A percentile compares a stretch with the other conserved stretches of the same genome.
Evolutionary conservation across 208 protist species (phyloP).

Genomic region (Borovskyia barvae): DNA sequence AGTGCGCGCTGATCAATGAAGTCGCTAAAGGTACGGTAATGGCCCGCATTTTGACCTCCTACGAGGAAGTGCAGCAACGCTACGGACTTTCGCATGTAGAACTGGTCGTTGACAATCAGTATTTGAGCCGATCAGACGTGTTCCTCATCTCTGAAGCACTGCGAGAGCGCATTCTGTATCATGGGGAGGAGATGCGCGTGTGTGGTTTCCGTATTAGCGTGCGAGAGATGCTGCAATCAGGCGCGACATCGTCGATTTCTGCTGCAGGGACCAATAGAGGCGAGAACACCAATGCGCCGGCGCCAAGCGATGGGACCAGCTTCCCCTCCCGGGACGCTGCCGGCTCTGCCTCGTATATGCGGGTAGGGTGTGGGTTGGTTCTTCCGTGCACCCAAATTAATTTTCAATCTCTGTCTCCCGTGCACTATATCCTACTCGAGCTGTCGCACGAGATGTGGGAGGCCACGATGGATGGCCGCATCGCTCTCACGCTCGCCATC

Average conservation of each 20-base stretch:
- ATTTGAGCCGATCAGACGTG: constrained; percentile 76
- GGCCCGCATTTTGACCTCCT: constrained; percentile 50
- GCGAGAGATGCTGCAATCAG: constrained; percentile 57
- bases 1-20: constrained; percentile 73
- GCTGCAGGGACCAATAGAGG: background rate
- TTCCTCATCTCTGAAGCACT: constrained; percentile 72
- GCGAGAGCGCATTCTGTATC: constrained; percentile 71
- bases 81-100: constrained; percentile 85
- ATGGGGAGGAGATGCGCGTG: constrained; percentile 68
- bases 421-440: constrained; percentile 79
- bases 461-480: constrained; percentile 73
- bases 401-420: constrained; percentile 75
- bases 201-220: constrained; percentile 68
- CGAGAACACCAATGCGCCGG: background rate
- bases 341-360: constrained; percentile 7
- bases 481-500: constrained; percentile 66
- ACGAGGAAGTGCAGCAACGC: constrained; percentile 56
- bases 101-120: constrained; percentile 73
- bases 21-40: constrained; percentile 66
- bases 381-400: constrained; percentile 65
- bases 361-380: constrained; percentile 69
- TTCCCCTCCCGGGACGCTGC: background rate
- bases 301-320: background rate
- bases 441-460: constrained; percentile 84
- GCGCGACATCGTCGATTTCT: background rate